phyloP scores from a whole-genome alignment of 169 alveolate species.

The Plasmodium malariae region DNA sequence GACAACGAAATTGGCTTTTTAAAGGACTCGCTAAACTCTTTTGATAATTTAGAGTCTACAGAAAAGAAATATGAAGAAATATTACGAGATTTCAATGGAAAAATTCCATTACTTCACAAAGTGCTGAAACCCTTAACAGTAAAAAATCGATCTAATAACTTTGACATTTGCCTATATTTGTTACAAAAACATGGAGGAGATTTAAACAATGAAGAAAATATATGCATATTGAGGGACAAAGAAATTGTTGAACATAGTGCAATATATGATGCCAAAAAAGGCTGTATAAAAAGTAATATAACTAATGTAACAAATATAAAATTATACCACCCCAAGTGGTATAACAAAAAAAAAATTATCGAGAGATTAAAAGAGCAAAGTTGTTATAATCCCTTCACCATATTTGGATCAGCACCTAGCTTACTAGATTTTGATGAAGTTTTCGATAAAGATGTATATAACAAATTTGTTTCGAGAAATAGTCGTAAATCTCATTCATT shows the following conservation, averaged over 20 bases:
- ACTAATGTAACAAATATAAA: slow-evolving; percentile 77
- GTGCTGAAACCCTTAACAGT: slow-evolving; percentile 69
- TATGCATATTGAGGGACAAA: slow-evolving; percentile 79
- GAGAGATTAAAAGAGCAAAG: slow-evolving; percentile 83
- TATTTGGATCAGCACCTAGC: slow-evolving; percentile 89
- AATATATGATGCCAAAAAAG: slow-evolving; percentile 65
- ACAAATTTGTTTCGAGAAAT: slow-evolving; percentile 76
- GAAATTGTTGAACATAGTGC: slow-evolving; percentile 79
- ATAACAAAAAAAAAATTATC: slow-evolving; percentile 78
- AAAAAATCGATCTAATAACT: slow-evolving; percentile 73
- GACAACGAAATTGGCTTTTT: slow-evolving; percentile 30
- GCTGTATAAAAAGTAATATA: slow-evolving; percentile 76
- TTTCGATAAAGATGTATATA: slow-evolving; percentile 81
- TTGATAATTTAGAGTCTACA: slow-evolving; percentile 77
- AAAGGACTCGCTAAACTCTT: slow-evolving; percentile 58
- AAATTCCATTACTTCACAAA: slow-evolving; percentile 76
- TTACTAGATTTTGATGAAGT: slow-evolving; percentile 84
- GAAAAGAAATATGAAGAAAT: slow-evolving; percentile 76
- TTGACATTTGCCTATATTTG: slow-evolving; percentile 76
- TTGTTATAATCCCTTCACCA: slow-evolving; percentile 88
- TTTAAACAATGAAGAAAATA: slow-evolving; percentile 77
- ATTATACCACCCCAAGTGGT: slow-evolving; percentile 83
- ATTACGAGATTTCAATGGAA: slow-evolving; percentile 74
- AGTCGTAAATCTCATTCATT: slow-evolving; percentile 79
- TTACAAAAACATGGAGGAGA: slow-evolving; percentile 80